phyloP scores from a whole-genome alignment of 2,329 filamentous ascomycete genomes.

The Aspergillus aculeatinus region DNA sequence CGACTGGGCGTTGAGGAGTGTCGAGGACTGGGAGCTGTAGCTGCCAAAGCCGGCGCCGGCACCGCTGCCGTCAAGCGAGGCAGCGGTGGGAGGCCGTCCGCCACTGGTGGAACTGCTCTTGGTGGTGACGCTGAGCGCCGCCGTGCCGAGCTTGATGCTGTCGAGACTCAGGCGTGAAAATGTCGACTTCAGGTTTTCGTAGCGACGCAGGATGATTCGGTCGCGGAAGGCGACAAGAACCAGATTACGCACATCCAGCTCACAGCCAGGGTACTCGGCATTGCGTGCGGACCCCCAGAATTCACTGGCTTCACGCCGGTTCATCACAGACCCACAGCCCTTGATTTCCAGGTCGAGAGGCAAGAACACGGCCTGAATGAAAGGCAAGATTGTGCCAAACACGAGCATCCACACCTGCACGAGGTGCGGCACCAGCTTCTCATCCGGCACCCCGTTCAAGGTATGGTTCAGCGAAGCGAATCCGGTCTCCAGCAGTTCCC shows the following conservation, averaged over 20 bases:
- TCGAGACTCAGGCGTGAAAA: constrained; percentile 89
- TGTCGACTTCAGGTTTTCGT: constrained; percentile 82
- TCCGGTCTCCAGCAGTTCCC: constrained; percentile 65
- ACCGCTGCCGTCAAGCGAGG: constrained; percentile 67
- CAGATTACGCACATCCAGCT: constrained; percentile 83
- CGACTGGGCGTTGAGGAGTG: constrained; percentile 66
- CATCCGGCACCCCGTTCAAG: constrained; percentile 74
- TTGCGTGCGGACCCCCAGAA: constrained; percentile 79
- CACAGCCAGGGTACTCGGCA: constrained; percentile 49
- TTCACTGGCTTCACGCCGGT: constrained; percentile 73
- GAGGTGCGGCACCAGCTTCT: constrained; percentile 81
- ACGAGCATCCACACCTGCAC: constrained; percentile 94
- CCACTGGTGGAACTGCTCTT: constrained; percentile 46
- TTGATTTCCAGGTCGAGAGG: constrained; percentile 92
- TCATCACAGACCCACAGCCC: constrained; percentile 77
- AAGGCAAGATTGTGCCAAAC: constrained; percentile 85
- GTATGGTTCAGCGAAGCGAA: constrained; percentile 85
- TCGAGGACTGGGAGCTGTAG: constrained; percentile 77
- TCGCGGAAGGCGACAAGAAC: constrained; percentile 88
- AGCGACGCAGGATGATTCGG: constrained; percentile 80
- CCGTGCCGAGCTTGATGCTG: constrained; percentile 60
- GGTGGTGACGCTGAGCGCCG: constrained; percentile 40
- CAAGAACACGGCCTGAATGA: constrained; percentile 92
- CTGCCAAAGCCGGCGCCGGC: constrained; percentile 71
- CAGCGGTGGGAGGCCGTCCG: constrained; percentile 68